Evolutionary conservation across 306 rosid species (phyloP), one percentile per base, ranked within the genome.

Genomic region (Dryas octopetala): DNA sequence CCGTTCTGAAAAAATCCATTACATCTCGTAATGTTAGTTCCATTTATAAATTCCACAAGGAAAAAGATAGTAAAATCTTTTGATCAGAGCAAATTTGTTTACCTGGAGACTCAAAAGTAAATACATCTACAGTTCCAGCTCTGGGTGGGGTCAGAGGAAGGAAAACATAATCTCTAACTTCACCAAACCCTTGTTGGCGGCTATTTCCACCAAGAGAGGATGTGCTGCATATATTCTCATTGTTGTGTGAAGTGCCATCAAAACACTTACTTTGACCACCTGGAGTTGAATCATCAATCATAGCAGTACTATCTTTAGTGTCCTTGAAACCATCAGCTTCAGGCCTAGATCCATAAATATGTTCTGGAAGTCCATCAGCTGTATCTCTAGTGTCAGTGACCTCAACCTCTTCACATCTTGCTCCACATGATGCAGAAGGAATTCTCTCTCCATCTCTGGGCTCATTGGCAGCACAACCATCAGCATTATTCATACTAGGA

Each of bases 71-170:
- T 59, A 79, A 46, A 8, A 45, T 48, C 43, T 26, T 50, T 6
- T 16, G 4, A 53, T 46, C 48, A 6, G 62, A 69, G 9, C 53
- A 32, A 53, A 43, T 66, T 66, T 26, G 32, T 48, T 82, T 82
- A 95, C 99, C 97, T 83, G 89, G 79, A 79, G 86, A 53, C 66
- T 72, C 67, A 3, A 79, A 19, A 58, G 70, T 4, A 5, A 12
- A 11, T 16, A 46, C 43, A 41, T 86, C 88, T 0, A 77, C 78
- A 49, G 84, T 66, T 32, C 85, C 90, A 62, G 97, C 81, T 68
- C 84, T 63, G 19, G 92, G 86, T 7, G 93, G 97, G 7, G 91
- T 90, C 3, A 81, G 68, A 70, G 88, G 62, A 70, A 43, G 88
- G 73, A 84, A 88, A 75, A 60, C 74, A 28, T 75, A 50, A 49